Percentiles rank a stretch among this genome's conserved stretches.
Conservation (phyloP, 306 rosid genomes). For the Spatholobus suberectus region DNA sequence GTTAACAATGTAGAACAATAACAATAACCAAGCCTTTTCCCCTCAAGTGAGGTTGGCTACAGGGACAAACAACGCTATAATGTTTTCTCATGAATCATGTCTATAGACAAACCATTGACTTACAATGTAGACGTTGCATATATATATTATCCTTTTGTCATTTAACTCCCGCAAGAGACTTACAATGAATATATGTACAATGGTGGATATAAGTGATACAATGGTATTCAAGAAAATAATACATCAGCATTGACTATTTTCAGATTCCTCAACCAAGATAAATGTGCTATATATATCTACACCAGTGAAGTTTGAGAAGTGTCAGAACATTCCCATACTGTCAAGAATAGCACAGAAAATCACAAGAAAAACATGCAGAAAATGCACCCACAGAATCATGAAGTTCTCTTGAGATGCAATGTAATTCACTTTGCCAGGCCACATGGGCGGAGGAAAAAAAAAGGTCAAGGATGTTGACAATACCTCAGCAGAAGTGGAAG, state of each 20-base stretch:
- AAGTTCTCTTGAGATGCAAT: constrained; percentile 2
- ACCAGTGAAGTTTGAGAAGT: constrained; percentile 12
- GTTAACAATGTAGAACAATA: neutral
- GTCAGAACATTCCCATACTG: neutral
- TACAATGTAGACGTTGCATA: neutral
- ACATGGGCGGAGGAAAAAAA: constrained; percentile 11
- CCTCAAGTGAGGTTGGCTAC: neutral
- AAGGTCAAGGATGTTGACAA: neutral
- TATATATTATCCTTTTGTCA: neutral
- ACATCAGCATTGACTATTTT: neutral
- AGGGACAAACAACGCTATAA: neutral
- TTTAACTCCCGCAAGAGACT: constrained; percentile 6
- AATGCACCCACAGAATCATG: neutral
- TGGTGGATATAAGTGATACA: constrained; percentile 1
- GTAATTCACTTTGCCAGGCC: constrained; percentile 7
- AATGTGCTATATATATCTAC: neutral
- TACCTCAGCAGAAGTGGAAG: constrained; percentile 81
- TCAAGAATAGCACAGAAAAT: neutral
- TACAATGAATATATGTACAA: neutral
- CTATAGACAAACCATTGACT: neutral
- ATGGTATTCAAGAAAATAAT: constrained; percentile 4
- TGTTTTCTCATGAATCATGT: neutral
- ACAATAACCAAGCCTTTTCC: neutral
- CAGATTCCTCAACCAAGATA: constrained; percentile 7
- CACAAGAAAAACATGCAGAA: constrained; percentile 4